Percentiles rank a stretch among this genome's conserved stretches.
These are phyloP conservation scores for Marasmius tenuissimus DNA, from an alignment of 1,284 basidiomycete species.

Conservation along the genomic window DNA sequence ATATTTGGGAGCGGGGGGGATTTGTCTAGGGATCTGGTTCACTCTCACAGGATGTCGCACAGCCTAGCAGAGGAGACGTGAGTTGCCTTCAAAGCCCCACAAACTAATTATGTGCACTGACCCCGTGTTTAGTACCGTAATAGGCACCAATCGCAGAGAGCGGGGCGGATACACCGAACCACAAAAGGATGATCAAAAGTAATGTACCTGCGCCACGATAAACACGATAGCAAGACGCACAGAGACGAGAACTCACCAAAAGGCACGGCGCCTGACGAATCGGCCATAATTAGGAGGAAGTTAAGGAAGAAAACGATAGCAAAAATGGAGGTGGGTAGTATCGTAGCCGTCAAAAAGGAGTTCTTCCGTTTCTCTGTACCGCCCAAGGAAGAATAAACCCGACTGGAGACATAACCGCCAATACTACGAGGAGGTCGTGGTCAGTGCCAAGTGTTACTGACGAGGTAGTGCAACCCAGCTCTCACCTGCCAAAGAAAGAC, in stretches of 20 bases:
- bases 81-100: constrained; percentile 6
- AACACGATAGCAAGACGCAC: not conserved
- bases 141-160: constrained; percentile 74
- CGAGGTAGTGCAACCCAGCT: constrained; percentile 19
- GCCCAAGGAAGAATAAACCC: constrained; percentile 82
- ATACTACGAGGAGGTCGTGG: constrained; percentile 46
- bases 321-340: constrained; percentile 91
- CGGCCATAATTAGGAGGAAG: constrained; percentile 81
- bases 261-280: constrained; percentile 94
- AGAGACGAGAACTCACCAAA: constrained; percentile 61
- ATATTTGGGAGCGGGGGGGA: constrained; percentile 85
- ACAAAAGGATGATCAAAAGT: constrained; percentile 86
- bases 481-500: constrained; percentile 86
- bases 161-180: constrained; percentile 95
- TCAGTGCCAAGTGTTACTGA: not conserved
- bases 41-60: constrained; percentile 83
- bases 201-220: constrained; percentile 65
- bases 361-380: constrained; percentile 83
- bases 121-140: constrained; percentile 87
- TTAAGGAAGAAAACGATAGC: constrained; percentile 83
- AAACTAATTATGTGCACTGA: constrained; percentile 34
- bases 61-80: constrained; percentile 41
- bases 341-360: constrained; percentile 84
- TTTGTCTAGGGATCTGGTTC: constrained; percentile 91
- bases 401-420: constrained; percentile 87